Conservation (phyloP, 2,329 filamentous ascomycete species). For the Aspergillus viridinutans region DNA sequence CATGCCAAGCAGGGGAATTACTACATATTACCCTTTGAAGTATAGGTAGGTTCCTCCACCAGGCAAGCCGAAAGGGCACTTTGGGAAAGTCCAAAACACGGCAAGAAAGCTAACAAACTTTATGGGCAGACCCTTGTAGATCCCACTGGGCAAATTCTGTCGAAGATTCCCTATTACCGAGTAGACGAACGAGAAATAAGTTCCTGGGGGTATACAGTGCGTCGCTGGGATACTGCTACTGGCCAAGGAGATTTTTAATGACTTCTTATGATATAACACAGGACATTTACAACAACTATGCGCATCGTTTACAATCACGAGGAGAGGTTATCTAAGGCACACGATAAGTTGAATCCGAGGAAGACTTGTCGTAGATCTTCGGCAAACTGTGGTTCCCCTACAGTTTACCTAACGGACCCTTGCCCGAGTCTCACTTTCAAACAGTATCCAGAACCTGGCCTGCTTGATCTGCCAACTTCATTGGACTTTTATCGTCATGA, state of each 20-base stretch:
- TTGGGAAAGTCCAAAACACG: neutral
- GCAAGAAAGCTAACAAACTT: neutral
- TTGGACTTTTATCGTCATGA: neutral
- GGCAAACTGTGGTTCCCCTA: neutral
- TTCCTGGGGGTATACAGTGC: too few relatives aligned
- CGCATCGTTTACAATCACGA: too few relatives aligned
- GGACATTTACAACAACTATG: too few relatives aligned
- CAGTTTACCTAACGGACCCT: neutral
- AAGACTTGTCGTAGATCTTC: neutral
- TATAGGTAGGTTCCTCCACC: neutral
- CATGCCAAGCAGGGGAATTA: neutral
- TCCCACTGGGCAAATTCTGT: too few relatives aligned
- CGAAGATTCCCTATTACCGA: too few relatives aligned
- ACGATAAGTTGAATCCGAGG: neutral
- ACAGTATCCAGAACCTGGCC: neutral
- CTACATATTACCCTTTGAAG: neutral
- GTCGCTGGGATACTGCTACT: too few relatives aligned
- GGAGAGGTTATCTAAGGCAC: too few relatives aligned
- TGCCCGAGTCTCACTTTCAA: conserved; percentile 2
- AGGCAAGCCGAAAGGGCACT: neutral
- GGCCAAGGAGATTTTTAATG: too few relatives aligned
- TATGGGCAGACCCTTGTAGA: too few relatives aligned
- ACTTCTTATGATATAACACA: too few relatives aligned
- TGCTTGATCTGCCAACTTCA: neutral
- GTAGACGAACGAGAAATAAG: too few relatives aligned